Conservation (phyloP, 1,139 yeast genomes). For the Ogataea hybrid region DNA sequence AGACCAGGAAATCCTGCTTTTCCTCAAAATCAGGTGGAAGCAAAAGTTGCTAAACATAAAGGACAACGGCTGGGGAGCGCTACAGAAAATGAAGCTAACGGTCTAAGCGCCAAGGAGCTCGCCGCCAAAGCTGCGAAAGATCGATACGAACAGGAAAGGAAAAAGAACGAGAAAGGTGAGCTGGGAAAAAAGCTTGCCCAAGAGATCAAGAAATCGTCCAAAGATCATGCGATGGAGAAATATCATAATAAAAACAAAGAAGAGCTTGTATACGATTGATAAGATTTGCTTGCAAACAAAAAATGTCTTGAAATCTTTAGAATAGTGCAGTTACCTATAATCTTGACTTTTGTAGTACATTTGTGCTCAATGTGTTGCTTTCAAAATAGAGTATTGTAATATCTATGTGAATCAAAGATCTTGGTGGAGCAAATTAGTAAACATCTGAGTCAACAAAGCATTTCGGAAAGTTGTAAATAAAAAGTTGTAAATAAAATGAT, state of each 20-base stretch:
- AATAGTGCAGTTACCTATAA: no score
- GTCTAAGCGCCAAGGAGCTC: conserved; percentile 25
- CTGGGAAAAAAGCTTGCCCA: conserved; percentile 26
- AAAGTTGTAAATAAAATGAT: no score
- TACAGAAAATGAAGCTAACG: background rate
- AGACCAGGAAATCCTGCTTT: no score
- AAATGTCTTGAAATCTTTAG: background rate
- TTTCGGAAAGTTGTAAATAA: no score
- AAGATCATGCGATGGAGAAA: conserved; percentile 25
- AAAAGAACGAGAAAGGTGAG: conserved; percentile 22
- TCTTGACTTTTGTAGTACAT: no score
- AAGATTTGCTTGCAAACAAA: background rate
- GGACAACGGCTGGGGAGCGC: conserved; percentile 21
- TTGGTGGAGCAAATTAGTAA: no score
- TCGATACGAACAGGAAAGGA: conserved; percentile 16
- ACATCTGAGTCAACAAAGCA: no score
- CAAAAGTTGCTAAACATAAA: no score
- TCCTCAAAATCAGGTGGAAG: no score
- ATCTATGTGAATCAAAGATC: no score
- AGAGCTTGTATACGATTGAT: conserved; percentile 21
- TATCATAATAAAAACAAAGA: conserved; percentile 17
- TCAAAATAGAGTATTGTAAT: no score
- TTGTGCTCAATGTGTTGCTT: no score
- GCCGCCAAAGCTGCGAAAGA: conserved; percentile 33
- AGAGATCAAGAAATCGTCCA: conserved; percentile 24